These are phyloP conservation scores for Yamadazyma trypodendri DNA, from an alignment of 1,139 yeast genomes.

Conservation along the genomic window DNA sequence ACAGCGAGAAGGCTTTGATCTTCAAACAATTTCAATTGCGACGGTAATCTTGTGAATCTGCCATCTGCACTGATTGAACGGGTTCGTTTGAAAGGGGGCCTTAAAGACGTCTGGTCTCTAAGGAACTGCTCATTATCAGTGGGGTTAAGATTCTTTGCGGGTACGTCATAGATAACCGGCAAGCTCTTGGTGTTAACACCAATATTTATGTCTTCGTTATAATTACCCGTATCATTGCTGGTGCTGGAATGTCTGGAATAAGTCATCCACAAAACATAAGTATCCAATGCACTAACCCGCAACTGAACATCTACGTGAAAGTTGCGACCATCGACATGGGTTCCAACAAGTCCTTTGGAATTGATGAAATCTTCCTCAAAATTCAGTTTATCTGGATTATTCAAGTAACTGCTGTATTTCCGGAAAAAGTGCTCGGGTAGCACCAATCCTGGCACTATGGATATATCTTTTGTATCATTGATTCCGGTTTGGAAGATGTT, in stretches of 20 bases:
- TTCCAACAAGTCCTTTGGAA: conserved; percentile 65
- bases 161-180: no score
- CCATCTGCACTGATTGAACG: conserved; percentile 9
- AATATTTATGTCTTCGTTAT: not conserved
- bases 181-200: no score
- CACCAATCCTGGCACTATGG: conserved; percentile 55
- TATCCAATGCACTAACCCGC: conserved; percentile 61
- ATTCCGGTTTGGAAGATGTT: conserved; percentile 51
- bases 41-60: conserved; percentile 39
- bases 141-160: no score
- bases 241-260: conserved; percentile 54
- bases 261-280: conserved; percentile 81
- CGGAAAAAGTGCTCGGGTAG: conserved; percentile 90
- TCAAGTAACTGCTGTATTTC: conserved; percentile 39
- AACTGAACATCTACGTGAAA: conserved; percentile 77
- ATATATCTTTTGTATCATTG: conserved; percentile 33
- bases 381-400: not conserved
- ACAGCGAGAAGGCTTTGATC: conserved; percentile 17
- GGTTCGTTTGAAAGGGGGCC: conserved; percentile 4
- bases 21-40: conserved; percentile 53
- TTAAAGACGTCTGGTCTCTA: not conserved
- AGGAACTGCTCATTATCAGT: not conserved
- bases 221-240: not conserved
- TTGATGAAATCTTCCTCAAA: conserved; percentile 44
- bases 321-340: conserved; percentile 66